Evolutionary conservation across 2,329 filamentous ascomycete genomes (phyloP).

Genomic region (Aspergillus sclerotialis): DNA sequence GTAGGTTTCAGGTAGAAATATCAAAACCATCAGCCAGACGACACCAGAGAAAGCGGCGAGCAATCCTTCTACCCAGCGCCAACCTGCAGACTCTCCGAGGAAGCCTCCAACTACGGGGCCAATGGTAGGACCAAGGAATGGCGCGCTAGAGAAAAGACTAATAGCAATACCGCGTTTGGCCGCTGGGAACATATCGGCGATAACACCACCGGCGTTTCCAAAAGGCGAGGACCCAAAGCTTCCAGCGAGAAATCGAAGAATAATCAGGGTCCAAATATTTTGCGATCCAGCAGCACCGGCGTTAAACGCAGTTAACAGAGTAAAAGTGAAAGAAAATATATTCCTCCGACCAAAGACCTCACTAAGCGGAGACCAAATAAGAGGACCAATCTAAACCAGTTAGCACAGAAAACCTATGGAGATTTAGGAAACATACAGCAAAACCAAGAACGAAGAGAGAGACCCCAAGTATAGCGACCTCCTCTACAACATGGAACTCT

Average conservation of each 20-base stretch:
- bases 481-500: slow-evolving; percentile 24
- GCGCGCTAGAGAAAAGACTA: slow-evolving; percentile 59
- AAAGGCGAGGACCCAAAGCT: slow-evolving; percentile 54
- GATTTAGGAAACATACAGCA: slow-evolving; percentile 14
- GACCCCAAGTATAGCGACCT: slow-evolving; percentile 32
- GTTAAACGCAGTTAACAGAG: slow-evolving; percentile 52
- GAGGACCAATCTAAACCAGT: slow-evolving; percentile 23
- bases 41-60: slow-evolving; percentile 51
- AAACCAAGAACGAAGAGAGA: slow-evolving; percentile 40
- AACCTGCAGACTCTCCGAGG: slow-evolving; percentile 54
- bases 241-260: slow-evolving; percentile 60
- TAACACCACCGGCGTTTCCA: slow-evolving; percentile 54
- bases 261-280: slow-evolving; percentile 53
- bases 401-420: not conserved
- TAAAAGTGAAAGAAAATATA: slow-evolving; percentile 21
- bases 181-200: slow-evolving; percentile 53
- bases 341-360: slow-evolving; percentile 27
- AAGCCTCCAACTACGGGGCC: slow-evolving; percentile 63
- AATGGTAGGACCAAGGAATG: slow-evolving; percentile 57
- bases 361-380: slow-evolving; percentile 34
- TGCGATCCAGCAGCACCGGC: slow-evolving; percentile 51
- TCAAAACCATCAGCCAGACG: slow-evolving; percentile 35
- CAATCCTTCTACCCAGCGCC: slow-evolving; percentile 61
- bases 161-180: slow-evolving; percentile 50
- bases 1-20: slow-evolving; percentile 26